These are phyloP conservation scores for Crataegus laevigata DNA, from an alignment of 306 rosid species.

Conservation along the genomic window DNA sequence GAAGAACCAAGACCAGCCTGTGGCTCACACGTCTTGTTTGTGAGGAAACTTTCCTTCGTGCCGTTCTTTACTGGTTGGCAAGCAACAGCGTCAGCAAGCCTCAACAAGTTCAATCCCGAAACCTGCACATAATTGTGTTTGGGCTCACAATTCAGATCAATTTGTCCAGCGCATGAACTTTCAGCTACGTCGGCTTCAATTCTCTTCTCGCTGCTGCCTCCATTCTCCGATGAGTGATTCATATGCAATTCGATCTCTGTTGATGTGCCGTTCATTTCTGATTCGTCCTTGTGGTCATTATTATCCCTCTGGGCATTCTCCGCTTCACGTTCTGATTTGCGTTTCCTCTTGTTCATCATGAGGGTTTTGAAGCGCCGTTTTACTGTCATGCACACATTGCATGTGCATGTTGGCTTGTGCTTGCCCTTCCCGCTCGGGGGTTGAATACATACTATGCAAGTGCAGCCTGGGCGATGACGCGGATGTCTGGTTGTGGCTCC, in stretches of 20 bases:
- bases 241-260: constrained; percentile 17
- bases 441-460: constrained; percentile 91
- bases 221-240: constrained; percentile 29
- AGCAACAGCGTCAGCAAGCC: constrained; percentile 30
- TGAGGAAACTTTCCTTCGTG: constrained; percentile 30
- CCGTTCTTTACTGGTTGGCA: constrained; percentile 22
- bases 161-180: constrained; percentile 44
- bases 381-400: constrained; percentile 89
- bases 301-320: constrained; percentile 34
- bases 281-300: constrained; percentile 19
- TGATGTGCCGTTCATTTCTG: constrained; percentile 30
- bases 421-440: constrained; percentile 97
- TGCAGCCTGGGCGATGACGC: constrained; percentile 87
- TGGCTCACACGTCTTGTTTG: constrained; percentile 25
- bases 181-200: constrained; percentile 37
- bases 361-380: constrained; percentile 93
- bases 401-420: constrained; percentile 77
- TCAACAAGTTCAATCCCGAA: constrained; percentile 34
- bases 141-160: constrained; percentile 75
- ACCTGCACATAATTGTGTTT: constrained; percentile 43
- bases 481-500: constrained; percentile 92
- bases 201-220: constrained; percentile 23
- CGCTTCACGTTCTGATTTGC: constrained; percentile 59
- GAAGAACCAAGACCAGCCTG: constrained; percentile 31
- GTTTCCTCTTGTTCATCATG: constrained; percentile 80